Evolutionary conservation across 2,329 filamentous ascomycete genomes (phyloP).

Genomic region (Alternaria rosae): DNA sequence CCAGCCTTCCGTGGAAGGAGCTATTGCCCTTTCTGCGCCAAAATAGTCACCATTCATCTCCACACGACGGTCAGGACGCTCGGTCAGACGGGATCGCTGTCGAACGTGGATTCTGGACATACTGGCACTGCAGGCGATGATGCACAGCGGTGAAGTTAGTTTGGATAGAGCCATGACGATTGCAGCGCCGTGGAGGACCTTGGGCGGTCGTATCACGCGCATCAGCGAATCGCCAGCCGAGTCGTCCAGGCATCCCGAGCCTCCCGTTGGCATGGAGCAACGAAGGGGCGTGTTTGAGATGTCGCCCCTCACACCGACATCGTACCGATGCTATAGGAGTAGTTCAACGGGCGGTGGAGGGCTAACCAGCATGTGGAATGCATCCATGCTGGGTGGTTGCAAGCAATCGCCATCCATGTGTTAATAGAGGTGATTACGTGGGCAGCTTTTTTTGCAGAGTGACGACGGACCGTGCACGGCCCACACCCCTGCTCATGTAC

Average conservation of each 20-base stretch:
- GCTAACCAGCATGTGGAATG: conserved; percentile 15
- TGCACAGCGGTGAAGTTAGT: conserved; percentile 15
- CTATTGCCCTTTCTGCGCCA: conserved; percentile 28
- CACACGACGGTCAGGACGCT: conserved; percentile 29
- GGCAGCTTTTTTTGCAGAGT: conserved; percentile 11
- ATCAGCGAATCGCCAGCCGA: conserved; percentile 10
- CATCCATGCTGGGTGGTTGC: conserved; percentile 5
- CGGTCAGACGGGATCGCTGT: conserved; percentile 23
- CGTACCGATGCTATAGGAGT: conserved; percentile 10
- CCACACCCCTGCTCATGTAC: conserved; percentile 13
- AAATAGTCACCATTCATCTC: conserved; percentile 38
- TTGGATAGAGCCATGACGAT: conserved; percentile 22
- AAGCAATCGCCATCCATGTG: conserved; percentile 10
- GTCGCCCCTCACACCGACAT: conserved; percentile 18
- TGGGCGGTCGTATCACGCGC: conserved; percentile 12
- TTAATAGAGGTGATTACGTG: conserved; percentile 24
- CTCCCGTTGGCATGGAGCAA: conserved; percentile 17
- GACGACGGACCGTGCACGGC: conserved; percentile 11
- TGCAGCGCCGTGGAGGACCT: conserved; percentile 11
- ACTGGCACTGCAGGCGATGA: conserved; percentile 21
- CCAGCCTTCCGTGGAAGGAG: conserved; percentile 25
- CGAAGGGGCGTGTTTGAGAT: conserved; percentile 24
- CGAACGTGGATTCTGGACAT: conserved; percentile 3
- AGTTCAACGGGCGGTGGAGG: conserved; percentile 5
- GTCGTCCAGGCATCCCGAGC: conserved; percentile 15